Base-by-base conservation (phyloP, 2,329 filamentous ascomycete genomes). In the Aspergillus aculeatinus region DNA sequence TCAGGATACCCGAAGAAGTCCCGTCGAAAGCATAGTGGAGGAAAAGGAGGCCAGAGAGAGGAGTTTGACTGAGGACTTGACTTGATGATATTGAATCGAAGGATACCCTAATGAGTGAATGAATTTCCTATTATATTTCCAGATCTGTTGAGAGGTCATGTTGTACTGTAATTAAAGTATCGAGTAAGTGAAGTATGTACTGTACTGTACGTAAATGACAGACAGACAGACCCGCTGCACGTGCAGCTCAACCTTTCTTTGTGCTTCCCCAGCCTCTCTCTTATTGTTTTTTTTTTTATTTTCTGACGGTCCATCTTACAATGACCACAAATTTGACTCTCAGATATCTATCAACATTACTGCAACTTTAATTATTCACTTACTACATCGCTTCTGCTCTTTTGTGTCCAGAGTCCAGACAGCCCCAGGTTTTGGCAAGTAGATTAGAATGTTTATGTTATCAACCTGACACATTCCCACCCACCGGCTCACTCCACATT, bases 71-170 rank as follows among this genome's bases (percentile, higher is more conserved):
- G 19, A 55, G 47, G 52, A 54, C 7, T 9, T 27, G 5, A 35
- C 23, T 48, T 55, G 53, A 48, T 55, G 53, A 44, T 16, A 25
- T 48, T 55, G 53, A 55, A 48, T 35, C 48, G 53, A 55, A 48
- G 53, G 53, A 55, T 55, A 55, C 53, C 53, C 53, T 55, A 55
- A 55, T 55, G 53, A 48, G 39, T 44, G 39, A 44, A 44, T 44
- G 39, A 44, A 44, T n/a, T 19, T 19, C 39, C 6, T 44, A 23
- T 44, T 42, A 5, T n/a, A n/a, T 33, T 33, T 33, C 12, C 31
- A 12, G 3, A 12, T 33, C 7, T 33, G 12, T 33, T 33, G 31
- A 33, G 31, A 33, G 31, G 7, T 33, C 31, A 12, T 33, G 9
- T 12, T 33, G 33, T 35, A 35, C 14, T 35, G 33, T 35, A 35